A percentile compares a stretch with the other conserved stretches of the same genome.
phyloP scores from a whole-genome alignment of 2,329 filamentous ascomycete species.

The Endocalyx cinctus region DNA sequence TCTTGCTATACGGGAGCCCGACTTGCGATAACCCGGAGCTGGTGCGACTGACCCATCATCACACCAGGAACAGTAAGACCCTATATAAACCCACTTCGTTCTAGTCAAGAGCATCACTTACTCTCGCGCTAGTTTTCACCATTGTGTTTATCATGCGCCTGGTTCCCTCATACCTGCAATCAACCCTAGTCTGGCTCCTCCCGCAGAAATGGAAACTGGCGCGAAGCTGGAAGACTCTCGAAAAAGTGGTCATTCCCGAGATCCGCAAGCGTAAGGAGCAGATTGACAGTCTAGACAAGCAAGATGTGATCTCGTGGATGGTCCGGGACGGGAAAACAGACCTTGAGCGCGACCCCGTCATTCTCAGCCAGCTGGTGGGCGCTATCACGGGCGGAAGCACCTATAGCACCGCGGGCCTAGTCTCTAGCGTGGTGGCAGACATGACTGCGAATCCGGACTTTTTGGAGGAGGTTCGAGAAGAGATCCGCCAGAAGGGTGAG shows the following conservation, averaged over 20 bases:
- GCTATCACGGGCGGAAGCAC: constrained; percentile 1
- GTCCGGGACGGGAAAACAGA: constrained; percentile 2
- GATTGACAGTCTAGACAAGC: not conserved
- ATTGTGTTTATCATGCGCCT: constrained; percentile 2
- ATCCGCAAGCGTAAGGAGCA: not conserved
- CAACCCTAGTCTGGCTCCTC: constrained; percentile 6
- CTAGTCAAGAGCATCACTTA: too few species aligned
- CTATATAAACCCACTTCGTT: too few species aligned
- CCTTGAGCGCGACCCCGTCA: not conserved
- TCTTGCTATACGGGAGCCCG: not conserved
- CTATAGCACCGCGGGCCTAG: constrained; percentile 5
- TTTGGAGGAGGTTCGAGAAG: not conserved
- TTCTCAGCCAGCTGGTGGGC: not conserved
- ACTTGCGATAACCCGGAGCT: constrained; percentile 1
- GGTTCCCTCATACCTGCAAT: constrained; percentile 1
- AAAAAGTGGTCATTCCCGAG: constrained; percentile 1
- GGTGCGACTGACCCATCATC: not conserved
- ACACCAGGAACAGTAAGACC: constrained; percentile 2
- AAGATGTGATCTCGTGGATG: constrained; percentile 7
- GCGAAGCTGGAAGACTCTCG: not conserved
- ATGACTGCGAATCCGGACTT: constrained; percentile 1
- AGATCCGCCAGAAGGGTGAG: constrained; percentile 1
- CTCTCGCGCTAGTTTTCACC: constrained; percentile 1
- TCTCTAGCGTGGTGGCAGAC: not conserved
- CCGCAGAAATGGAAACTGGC: constrained; percentile 4